phyloP scores from a whole-genome alignment of 768 basidiomycete genomes.

The Rhizopogon vulgaris region DNA sequence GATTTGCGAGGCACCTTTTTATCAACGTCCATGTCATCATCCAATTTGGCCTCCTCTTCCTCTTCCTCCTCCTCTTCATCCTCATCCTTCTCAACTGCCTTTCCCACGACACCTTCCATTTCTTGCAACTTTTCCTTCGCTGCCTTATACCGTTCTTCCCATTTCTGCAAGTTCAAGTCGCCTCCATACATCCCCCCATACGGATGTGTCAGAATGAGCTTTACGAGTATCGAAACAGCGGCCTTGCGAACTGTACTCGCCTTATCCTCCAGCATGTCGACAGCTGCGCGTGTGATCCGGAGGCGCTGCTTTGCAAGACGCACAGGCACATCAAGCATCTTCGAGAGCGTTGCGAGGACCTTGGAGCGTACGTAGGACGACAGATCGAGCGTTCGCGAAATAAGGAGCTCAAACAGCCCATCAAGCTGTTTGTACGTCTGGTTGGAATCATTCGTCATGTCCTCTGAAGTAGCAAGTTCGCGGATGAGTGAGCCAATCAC shows the following conservation, averaged over 20 bases:
- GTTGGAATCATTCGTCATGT: conserved; percentile 33
- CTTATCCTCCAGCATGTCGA: conserved; percentile 84
- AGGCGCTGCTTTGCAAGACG: conserved; percentile 88
- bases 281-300: conserved; percentile 67
- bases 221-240: conserved; percentile 69
- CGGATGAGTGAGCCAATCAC: conserved; percentile 80
- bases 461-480: conserved; percentile 60
- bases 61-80: conserved; percentile 30
- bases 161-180: conserved; percentile 61
- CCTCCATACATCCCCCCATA: conserved; percentile 85
- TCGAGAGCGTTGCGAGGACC: conserved; percentile 70
- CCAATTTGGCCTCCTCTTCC: conserved; percentile 29
- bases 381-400: conserved; percentile 82
- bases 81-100: conserved; percentile 44
- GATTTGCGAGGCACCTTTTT: conserved; percentile 60
- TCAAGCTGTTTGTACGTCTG: conserved; percentile 65
- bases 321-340: conserved; percentile 66
- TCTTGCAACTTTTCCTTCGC: conserved; percentile 61
- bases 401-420: conserved; percentile 74
- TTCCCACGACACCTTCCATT: conserved; percentile 62
- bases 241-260: conserved; percentile 81
- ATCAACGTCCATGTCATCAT: conserved; percentile 58
- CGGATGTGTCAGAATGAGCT: conserved; percentile 81
- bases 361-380: conserved; percentile 90
- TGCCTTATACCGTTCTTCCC: conserved; percentile 64